These are phyloP conservation scores for Gossypium davidsonii DNA, from an alignment of 441 rosid species.

Conservation along the genomic window DNA sequence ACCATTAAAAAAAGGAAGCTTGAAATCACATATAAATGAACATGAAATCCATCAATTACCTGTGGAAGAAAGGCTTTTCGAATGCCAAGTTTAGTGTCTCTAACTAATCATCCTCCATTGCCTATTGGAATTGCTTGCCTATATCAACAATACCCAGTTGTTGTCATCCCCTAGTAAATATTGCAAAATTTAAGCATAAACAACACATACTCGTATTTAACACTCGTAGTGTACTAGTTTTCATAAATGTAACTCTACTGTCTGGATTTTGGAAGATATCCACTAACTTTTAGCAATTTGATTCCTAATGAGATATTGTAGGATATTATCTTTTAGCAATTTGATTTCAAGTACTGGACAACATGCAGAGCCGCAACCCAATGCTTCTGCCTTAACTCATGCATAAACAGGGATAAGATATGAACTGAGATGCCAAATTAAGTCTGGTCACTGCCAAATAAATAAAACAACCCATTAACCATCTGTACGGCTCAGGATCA, in stretches of 20 bases:
- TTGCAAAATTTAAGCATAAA: neutral
- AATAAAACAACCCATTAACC: no score
- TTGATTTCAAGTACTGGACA: no score
- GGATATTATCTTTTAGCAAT: no score
- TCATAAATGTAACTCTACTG: neutral
- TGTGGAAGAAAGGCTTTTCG: constrained; percentile 74
- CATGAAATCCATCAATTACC: constrained; percentile 6
- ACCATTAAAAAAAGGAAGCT: constrained; percentile 1
- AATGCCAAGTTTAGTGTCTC: constrained; percentile 34
- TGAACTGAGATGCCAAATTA: no score
- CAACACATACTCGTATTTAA: neutral
- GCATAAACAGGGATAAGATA: no score
- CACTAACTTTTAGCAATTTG: constrained; percentile 67
- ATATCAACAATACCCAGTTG: constrained; percentile 68
- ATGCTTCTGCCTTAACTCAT: no score
- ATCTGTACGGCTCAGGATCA: no score
- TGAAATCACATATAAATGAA: neutral
- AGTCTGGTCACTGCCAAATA: no score
- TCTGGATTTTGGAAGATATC: constrained; percentile 48
- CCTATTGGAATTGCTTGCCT: constrained; percentile 86
- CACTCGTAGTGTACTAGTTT: neutral
- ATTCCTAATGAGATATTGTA: constrained; percentile 27
- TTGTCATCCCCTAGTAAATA: constrained; percentile 35
- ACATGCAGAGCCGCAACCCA: no score
- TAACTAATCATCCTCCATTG: constrained; percentile 36